Conservation (phyloP, 1,139 yeast genomes). For the Wickerhamiella pararugosa region DNA sequence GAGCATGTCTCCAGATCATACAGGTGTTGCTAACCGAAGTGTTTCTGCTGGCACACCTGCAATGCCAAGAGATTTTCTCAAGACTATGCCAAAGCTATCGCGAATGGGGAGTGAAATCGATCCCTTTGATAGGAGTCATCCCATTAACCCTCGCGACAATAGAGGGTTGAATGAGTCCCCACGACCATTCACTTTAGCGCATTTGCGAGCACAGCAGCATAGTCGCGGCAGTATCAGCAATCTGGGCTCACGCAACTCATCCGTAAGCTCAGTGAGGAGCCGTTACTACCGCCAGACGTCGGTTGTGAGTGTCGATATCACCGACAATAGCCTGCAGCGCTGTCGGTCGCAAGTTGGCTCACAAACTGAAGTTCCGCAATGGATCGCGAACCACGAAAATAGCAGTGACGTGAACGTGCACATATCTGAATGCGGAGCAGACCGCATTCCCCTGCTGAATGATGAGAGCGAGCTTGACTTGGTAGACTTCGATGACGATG, state of each 20-base stretch:
- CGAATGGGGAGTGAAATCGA: not conserved
- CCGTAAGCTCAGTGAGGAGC: not conserved
- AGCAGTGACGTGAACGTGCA: not conserved
- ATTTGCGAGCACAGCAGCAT: not conserved
- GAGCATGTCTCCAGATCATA: no score
- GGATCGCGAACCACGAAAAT: not conserved
- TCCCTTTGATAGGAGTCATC: not conserved
- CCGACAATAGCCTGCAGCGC: conserved; percentile 10
- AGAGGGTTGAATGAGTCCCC: not conserved
- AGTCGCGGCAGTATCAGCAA: not conserved
- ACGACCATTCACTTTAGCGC: not conserved
- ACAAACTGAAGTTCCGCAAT: not conserved
- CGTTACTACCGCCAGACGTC: conserved; percentile 17
- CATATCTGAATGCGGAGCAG: conserved; percentile 2
- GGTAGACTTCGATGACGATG: conserved; percentile 5
- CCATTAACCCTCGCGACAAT: not conserved
- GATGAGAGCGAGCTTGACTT: conserved; percentile 4
- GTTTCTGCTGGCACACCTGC: no score
- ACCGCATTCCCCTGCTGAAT: conserved; percentile 1
- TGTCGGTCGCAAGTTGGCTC: conserved; percentile 5
- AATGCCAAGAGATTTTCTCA: no score
- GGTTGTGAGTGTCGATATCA: conserved; percentile 15
- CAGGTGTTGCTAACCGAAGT: no score
- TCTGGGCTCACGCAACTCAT: conserved; percentile 2
- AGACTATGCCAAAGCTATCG: not conserved